Evolutionary conservation across 1,284 basidiomycete genomes (phyloP).

Genomic region (Rhodotorula sp.): DNA sequence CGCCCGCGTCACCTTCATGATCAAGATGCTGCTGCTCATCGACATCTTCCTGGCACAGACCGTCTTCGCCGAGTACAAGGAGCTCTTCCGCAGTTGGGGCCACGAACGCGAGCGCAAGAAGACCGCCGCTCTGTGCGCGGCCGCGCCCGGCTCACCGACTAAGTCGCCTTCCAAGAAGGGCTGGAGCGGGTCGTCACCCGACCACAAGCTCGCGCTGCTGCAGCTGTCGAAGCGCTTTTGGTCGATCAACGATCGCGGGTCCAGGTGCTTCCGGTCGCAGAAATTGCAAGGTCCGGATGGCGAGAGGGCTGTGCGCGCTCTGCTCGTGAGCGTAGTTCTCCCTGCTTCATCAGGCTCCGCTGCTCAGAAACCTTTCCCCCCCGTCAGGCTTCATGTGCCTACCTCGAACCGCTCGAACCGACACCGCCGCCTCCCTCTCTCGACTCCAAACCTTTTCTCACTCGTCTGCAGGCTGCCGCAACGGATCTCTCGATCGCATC

Average conservation of each 20-base stretch:
- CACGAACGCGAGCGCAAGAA: neutral
- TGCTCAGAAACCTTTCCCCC: neutral
- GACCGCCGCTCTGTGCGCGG: too few relatives aligned
- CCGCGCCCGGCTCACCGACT: conserved; percentile 25
- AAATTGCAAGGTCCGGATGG: conserved; percentile 18
- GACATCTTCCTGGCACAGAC: neutral
- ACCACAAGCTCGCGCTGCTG: conserved; percentile 31
- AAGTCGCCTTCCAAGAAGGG: conserved; percentile 27
- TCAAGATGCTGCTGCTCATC: too few relatives aligned
- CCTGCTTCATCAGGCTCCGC: too few relatives aligned
- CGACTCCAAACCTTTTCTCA: neutral
- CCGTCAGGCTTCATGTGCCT: conserved; percentile 32
- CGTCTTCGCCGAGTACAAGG: conserved; percentile 13
- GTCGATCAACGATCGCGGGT: conserved; percentile 1
- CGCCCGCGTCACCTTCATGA: neutral
- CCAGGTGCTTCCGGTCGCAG: neutral
- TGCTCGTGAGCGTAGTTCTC: conserved; percentile 13
- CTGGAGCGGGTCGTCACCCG: conserved; percentile 13
- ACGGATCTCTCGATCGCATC: neutral
- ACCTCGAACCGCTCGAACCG: conserved; percentile 21
- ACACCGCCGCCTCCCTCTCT: conserved; percentile 4
- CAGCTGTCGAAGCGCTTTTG: conserved; percentile 21
- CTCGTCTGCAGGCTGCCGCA: neutral
- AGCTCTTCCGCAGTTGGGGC: neutral
- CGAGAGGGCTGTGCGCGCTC: conserved; percentile 7